phyloP scores from a whole-genome alignment of 1,139 yeast species.

The Blastobotrys capitulatus region DNA sequence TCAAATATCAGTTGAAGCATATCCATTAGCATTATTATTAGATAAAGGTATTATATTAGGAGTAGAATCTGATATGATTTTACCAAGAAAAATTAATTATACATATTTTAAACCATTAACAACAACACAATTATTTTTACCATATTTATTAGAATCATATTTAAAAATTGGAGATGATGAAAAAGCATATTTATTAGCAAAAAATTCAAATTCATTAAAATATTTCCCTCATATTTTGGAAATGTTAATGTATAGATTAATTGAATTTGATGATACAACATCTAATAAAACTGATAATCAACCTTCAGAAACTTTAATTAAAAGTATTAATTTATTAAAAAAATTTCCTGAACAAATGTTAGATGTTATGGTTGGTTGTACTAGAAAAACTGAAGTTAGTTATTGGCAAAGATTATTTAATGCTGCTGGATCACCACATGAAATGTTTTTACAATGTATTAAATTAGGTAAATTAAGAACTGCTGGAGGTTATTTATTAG shows the following conservation, averaged over 20 bases:
- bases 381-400: constrained; percentile 60
- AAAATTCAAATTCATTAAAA: constrained; percentile 38
- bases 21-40: constrained; percentile 37
- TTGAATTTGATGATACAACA: constrained; percentile 26
- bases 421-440: constrained; percentile 36
- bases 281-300: constrained; percentile 18
- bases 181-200: constrained; percentile 33
- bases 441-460: constrained; percentile 36
- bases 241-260: constrained; percentile 38
- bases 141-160: constrained; percentile 32
- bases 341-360: constrained; percentile 36
- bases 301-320: constrained; percentile 15
- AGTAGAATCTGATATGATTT: constrained; percentile 35
- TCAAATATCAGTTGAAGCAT: constrained; percentile 33
- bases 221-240: constrained; percentile 47
- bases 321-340: constrained; percentile 27
- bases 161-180: constrained; percentile 23
- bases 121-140: constrained; percentile 35
- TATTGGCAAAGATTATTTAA: constrained; percentile 54
- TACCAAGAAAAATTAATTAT: constrained; percentile 32
- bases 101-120: constrained; percentile 33
- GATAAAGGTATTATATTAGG: constrained; percentile 39
- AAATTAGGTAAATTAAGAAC: constrained; percentile 34
- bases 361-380: constrained; percentile 50
- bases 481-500: constrained; percentile 39